Conservation (phyloP, 805 yeast genomes). For the Barnettozyma sucrosica region DNA sequence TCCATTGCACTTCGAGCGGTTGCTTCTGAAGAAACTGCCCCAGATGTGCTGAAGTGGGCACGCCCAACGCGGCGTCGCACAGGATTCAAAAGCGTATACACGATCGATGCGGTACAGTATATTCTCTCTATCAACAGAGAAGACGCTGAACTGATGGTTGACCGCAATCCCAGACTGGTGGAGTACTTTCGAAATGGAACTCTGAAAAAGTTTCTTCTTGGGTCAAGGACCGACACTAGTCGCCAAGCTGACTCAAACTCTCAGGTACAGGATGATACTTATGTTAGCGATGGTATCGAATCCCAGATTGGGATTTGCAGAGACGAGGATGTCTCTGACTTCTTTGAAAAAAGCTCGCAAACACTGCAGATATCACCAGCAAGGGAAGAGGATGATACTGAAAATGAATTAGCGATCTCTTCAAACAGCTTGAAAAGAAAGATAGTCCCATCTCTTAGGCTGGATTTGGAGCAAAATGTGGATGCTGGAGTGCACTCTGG, state of each 20-base stretch:
- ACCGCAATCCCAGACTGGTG: constrained; percentile 19
- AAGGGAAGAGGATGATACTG: not conserved
- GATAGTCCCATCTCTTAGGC: not conserved
- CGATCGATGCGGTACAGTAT: constrained; percentile 22
- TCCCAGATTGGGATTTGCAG: not conserved
- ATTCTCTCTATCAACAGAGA: constrained; percentile 14
- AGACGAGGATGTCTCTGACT: constrained; percentile 2
- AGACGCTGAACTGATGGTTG: constrained; percentile 20
- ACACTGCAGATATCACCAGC: not conserved
- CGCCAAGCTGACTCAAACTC: not conserved
- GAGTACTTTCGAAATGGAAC: constrained; percentile 26
- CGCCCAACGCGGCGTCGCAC: not conserved
- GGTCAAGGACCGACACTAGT: not conserved
- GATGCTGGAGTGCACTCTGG: not conserved
- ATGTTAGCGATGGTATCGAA: not conserved
- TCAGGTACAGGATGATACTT: not conserved
- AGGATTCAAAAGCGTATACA: constrained; percentile 12
- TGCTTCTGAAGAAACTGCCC: not conserved
- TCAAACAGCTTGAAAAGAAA: not conserved
- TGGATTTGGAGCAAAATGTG: not conserved
- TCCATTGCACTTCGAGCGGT: not conserved
- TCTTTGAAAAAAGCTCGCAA: not conserved
- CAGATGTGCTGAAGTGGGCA: not conserved
- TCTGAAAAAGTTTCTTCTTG: constrained; percentile 12
- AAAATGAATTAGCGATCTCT: not conserved